These are phyloP conservation scores for Trichocladium uniseriatum DNA, from an alignment of 495 filamentous ascomycete species.

Conservation along the genomic window DNA sequence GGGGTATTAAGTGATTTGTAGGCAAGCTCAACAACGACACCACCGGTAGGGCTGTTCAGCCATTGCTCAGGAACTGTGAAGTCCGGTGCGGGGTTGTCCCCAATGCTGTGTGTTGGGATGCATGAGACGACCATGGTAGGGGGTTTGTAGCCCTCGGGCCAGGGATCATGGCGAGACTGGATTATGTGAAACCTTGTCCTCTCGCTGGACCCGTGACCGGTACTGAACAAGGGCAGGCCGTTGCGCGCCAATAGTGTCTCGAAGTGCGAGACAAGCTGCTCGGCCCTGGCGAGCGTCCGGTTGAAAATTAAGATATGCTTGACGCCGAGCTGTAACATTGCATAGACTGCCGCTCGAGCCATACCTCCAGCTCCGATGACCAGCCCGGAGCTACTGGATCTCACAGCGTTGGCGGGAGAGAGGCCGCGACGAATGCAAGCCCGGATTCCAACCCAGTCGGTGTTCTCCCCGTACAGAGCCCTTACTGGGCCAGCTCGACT, in stretches of 20 bases:
- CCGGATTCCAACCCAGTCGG: slow-evolving; percentile 64
- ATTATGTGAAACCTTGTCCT: slow-evolving; percentile 52
- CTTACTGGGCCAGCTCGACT: slow-evolving; percentile 53
- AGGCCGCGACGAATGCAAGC: slow-evolving; percentile 58
- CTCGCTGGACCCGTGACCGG: slow-evolving; percentile 36
- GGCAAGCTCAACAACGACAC: slow-evolving; percentile 61
- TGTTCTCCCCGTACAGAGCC: slow-evolving; percentile 69
- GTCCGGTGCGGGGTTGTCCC: slow-evolving; percentile 50
- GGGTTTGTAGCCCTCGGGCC: slow-evolving; percentile 49
- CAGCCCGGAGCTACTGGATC: slow-evolving; percentile 51
- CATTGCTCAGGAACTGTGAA: slow-evolving; percentile 60
- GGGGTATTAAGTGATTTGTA: slow-evolving; percentile 61
- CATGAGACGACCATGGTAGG: slow-evolving; percentile 63
- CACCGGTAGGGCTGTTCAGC: slow-evolving; percentile 61
- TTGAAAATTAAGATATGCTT: slow-evolving; percentile 65
- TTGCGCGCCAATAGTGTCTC: slow-evolving; percentile 30
- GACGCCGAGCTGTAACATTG: slow-evolving; percentile 65
- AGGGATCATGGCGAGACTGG: slow-evolving; percentile 45
- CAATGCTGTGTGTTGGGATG: slow-evolving; percentile 56
- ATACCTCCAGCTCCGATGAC: slow-evolving; percentile 71
- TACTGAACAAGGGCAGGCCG: slow-evolving; percentile 36
- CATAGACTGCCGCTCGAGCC: slow-evolving; percentile 64
- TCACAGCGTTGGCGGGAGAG: slow-evolving; percentile 64
- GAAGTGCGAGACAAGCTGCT: slow-evolving; percentile 58
- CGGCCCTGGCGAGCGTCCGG: slow-evolving; percentile 49